Evolutionary conservation across 768 basidiomycete species (phyloP), one percentile per base, ranked within the genome.

Genomic region (Serendipita sp.): DNA sequence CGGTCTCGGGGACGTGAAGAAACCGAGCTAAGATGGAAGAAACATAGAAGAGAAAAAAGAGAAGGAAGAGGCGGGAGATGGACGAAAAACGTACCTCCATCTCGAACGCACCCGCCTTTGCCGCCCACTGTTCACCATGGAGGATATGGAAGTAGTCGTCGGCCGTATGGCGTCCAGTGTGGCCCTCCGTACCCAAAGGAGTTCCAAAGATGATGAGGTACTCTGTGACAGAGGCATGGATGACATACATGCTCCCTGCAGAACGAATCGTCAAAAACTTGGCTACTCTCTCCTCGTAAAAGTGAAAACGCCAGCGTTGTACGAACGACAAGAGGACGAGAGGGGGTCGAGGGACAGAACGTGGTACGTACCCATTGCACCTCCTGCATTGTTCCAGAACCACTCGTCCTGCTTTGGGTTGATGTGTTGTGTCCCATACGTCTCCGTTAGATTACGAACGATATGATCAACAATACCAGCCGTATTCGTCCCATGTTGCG

Each of bases 111-210:
- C 93, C 94, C 0, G 95, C 86, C 30, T 64, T 72, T 74, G 92
- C 96, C 0, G 94, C 95, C 86, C 92, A 95, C 74, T 99, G 91
- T 75, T 95, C 92, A 0, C 95, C 96, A 60, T 83, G 77, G 37
- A 99, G 78, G 71, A 99, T 97, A 72, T 96, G 84, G 79, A 98
- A 99, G 75, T 97, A 98, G 73, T 99, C 96, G 72, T 99, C 96
- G 1, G 94, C 93, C 1, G 91, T 90, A 73, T 97, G 95, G 64
- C 95, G 69, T 5, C 96, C 96, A 13, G 86, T 82, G 72, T 98
- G 96, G 1, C 96, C 96, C 76, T 99, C 96, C 1, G 95, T 98
- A 8, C 96, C 96, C 8, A 97, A 79, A 0, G 96, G 92, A 0
- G 94, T 95, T 3, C 96, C 94, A 68, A 96, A 96, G 69, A 97